A percentile compares a stretch with the other conserved stretches of the same genome.
Conservation (phyloP, 257 asterid species). For the Solanum ossicruentum region DNA sequence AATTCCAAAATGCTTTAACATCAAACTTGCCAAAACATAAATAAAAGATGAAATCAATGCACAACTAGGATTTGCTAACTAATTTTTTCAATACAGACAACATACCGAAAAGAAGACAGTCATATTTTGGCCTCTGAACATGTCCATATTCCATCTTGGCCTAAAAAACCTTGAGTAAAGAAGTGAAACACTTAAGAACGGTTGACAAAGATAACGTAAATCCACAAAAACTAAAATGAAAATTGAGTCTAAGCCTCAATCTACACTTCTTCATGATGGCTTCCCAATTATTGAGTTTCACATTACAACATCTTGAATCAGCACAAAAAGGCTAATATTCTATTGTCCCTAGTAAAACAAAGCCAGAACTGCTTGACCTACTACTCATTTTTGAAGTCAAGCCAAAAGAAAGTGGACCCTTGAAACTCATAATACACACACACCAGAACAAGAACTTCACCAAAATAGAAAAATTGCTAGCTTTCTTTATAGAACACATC, state of each 20-base stretch:
- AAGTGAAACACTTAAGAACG: slow-evolving; percentile 25
- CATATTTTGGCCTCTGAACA: slow-evolving; percentile 62
- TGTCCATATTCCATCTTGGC: slow-evolving; percentile 66
- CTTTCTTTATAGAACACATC: neutral
- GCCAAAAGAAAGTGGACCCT: neutral
- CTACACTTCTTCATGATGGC: slow-evolving; percentile 10
- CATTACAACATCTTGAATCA: neutral
- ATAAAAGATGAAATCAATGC: neutral
- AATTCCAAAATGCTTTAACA: neutral
- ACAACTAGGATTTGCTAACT: neutral
- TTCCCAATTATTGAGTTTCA: neutral
- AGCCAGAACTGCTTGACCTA: neutral
- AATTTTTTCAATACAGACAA: neutral
- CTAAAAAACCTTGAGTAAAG: slow-evolving; percentile 22
- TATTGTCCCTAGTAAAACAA: neutral
- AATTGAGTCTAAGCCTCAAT: slow-evolving; percentile 9
- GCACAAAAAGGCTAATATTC: neutral
- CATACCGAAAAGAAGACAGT: slow-evolving; percentile 94
- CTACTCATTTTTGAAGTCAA: neutral
- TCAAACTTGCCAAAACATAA: neutral
- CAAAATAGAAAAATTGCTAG: neutral
- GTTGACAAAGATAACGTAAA: slow-evolving; percentile 10
- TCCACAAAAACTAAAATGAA: slow-evolving; percentile 4
- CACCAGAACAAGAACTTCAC: neutral
- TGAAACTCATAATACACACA: neutral